Conservation (phyloP, 352 stramenopile genomes). For the Pseudoperonospora humuli region DNA sequence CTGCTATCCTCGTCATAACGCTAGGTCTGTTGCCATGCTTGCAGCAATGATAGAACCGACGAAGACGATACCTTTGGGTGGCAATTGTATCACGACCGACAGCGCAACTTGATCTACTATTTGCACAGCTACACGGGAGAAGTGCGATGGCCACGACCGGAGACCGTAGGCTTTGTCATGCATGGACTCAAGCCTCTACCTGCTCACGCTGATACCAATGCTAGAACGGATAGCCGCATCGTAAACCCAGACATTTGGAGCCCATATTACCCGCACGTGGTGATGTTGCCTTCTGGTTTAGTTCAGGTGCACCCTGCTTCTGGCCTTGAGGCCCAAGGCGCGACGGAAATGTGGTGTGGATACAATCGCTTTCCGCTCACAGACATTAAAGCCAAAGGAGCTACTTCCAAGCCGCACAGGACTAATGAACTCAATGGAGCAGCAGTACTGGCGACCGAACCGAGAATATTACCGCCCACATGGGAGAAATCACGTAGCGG, state of each 20-base stretch:
- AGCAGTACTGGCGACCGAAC: conserved; percentile 1
- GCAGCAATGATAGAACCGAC: conserved; percentile 1
- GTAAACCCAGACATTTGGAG: conserved; percentile 28
- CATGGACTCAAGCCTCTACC: conserved; percentile 35
- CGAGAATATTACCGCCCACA: conserved; percentile 45
- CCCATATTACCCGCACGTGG: conserved; percentile 44
- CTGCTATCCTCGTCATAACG: conserved; percentile 1
- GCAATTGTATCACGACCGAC: conserved; percentile 39
- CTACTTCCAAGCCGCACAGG: neutral
- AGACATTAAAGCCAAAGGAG: conserved; percentile 1
- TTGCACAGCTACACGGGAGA: conserved; percentile 67
- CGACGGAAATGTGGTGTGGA: conserved; percentile 25
- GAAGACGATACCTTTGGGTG: conserved; percentile 45
- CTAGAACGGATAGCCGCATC: conserved; percentile 1
- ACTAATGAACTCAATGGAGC: neutral
- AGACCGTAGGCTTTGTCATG: conserved; percentile 44
- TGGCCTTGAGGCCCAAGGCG: conserved; percentile 8
- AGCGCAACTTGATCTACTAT: conserved; percentile 44
- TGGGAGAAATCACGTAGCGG: conserved; percentile 41
- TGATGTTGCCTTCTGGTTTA: conserved; percentile 52
- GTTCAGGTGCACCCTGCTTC: conserved; percentile 31
- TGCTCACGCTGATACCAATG: conserved; percentile 2
- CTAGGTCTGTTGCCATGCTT: neutral
- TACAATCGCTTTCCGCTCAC: conserved; percentile 49
- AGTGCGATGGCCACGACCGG: conserved; percentile 54